Evolutionary conservation across 805 yeast genomes (phyloP), one percentile per base, ranked within the genome.

Genomic region (Maudiozyma turicensis): DNA sequence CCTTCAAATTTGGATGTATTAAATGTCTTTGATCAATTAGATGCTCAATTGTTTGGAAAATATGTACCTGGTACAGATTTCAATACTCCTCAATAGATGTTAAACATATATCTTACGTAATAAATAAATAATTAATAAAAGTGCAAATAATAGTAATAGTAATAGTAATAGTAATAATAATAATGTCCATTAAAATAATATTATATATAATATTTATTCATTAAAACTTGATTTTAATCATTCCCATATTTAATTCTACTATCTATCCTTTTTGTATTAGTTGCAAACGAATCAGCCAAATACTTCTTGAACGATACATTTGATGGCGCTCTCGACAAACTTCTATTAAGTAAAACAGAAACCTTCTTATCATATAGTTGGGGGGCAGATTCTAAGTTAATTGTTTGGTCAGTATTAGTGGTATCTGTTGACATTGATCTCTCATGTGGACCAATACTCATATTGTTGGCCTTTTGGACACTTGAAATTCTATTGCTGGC

Each of bases 1-100:
- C 26, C 13, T 29, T 41, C 45, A 11, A 39, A 48, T 39, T 1
- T 38, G 8, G 51, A 86, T 57, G 74, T 85, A 52, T 87, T 93
- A 1, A 93, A 95, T 5, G 82, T 86, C 41, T 84, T 88, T 73
- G 95, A 88, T 63, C 85, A 83, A 55, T 66, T 88, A 44, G 96
- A 88, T 62, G 79, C 86, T 59, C 90, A 86, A 59, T 74, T 88
- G 15, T 88, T 88, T 70, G 96, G 96, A 1, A 70, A 86, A 39
- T 82, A 84, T 29, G 43, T 46, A 10, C 47, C 47, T 5, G 44
- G 34, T 33, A 48, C 44, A 13, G 30, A 41, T 13, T n/a, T 37
- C 10, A 43, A 38, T 13, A 26, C 15, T 28, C 9, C 11, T 10
- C 8, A 7, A 6, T 40, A 30, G n/a, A 15, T 20, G 42, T 26